A percentile compares a stretch with the other conserved stretches of the same genome.
These are phyloP conservation scores for Jackrogersella multiformis DNA, from an alignment of 495 filamentous ascomycete genomes.

Conservation along the genomic window DNA sequence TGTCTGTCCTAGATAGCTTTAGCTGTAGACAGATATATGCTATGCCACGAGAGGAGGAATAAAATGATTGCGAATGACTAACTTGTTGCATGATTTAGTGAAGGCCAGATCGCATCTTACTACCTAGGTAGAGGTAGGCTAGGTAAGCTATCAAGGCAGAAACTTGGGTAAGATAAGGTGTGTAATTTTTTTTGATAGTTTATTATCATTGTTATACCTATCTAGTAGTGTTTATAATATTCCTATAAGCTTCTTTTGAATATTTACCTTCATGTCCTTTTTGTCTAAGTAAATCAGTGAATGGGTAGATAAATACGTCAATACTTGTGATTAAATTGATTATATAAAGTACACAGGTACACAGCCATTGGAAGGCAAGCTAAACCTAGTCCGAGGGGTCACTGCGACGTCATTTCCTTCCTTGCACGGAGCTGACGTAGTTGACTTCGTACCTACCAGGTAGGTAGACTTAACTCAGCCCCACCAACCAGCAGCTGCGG, in stretches of 20 bases:
- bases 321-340: conserved; percentile 6
- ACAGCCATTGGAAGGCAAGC: too few relatives aligned
- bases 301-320: too few relatives aligned
- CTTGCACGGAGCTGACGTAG: conserved; percentile 34
- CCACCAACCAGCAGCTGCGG: conserved; percentile 32
- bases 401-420: conserved; percentile 36
- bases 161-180: too few relatives aligned
- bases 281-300: too few relatives aligned
- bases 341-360: too few relatives aligned
- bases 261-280: too few relatives aligned
- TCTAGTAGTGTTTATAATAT: too few relatives aligned
- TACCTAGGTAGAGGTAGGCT: background rate
- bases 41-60: background rate
- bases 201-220: too few relatives aligned
- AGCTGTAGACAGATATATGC: background rate
- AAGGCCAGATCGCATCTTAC: conserved; percentile 30
- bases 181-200: too few relatives aligned
- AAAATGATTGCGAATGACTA: background rate
- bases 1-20: background rate
- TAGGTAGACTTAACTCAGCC: conserved; percentile 21
- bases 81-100: conserved; percentile 10
- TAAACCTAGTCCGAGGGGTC: background rate
- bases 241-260: too few relatives aligned
- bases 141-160: too few relatives aligned
- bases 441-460: conserved; percentile 38